phyloP scores from a whole-genome alignment of 1,139 yeast species.

The Tardiomyces depauwii region DNA sequence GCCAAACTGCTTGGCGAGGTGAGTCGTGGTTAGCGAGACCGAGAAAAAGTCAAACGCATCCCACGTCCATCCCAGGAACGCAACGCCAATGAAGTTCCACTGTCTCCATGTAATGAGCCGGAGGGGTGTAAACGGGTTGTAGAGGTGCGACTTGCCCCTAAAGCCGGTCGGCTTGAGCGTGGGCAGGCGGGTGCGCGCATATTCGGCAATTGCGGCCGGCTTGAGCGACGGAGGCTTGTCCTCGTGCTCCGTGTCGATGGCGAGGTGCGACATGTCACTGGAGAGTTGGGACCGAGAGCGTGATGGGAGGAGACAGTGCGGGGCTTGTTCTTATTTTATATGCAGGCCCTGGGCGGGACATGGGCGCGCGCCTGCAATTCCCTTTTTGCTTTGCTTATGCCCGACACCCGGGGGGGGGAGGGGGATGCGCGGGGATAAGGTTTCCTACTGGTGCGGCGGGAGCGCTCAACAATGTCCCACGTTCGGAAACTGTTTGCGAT shows the following conservation, averaged over 20 bases:
- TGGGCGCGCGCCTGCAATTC: no score
- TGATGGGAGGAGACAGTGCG: no score
- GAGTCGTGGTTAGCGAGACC: conserved; percentile 48
- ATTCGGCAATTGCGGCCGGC: conserved; percentile 22
- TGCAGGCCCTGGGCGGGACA: no score
- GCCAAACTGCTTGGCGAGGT: conserved; percentile 43
- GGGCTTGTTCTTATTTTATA: no score
- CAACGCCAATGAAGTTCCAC: conserved; percentile 54
- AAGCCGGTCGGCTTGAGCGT: conserved; percentile 33
- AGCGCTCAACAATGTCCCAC: no score
- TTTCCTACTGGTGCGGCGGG: no score
- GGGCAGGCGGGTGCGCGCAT: conserved; percentile 32
- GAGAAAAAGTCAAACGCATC: conserved; percentile 73
- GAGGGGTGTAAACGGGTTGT: conserved; percentile 48
- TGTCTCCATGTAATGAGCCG: conserved; percentile 34
- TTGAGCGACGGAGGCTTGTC: conserved; percentile 4
- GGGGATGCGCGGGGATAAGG: no score
- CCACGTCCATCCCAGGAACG: conserved; percentile 66
- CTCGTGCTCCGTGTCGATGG: neutral
- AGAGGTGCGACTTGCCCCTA: conserved; percentile 16
- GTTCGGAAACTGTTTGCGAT: no score
- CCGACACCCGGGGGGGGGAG: no score
- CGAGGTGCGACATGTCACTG: neutral
- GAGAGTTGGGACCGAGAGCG: no score
- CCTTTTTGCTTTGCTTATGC: no score